Conservation (phyloP, 768 basidiomycete species). For the Vishniacozyma victoriae region DNA sequence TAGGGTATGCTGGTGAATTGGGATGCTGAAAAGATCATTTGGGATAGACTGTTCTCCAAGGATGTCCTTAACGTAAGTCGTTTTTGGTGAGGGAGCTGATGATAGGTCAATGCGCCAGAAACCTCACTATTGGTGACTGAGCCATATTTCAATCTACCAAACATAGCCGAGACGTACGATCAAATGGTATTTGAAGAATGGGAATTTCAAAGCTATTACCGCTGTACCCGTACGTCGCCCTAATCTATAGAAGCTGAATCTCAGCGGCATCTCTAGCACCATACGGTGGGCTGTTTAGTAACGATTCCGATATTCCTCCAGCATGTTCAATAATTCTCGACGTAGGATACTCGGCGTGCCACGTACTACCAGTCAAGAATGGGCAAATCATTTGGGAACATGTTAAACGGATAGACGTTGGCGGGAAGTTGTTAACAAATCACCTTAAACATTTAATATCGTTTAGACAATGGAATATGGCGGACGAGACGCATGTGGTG, state of each 20-base stretch:
- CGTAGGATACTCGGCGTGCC: slow-evolving; percentile 89
- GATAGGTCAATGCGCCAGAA: slow-evolving; percentile 64
- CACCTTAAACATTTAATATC: slow-evolving; percentile 89
- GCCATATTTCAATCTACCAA: slow-evolving; percentile 88
- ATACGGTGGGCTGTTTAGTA: slow-evolving; percentile 63
- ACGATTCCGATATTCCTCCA: slow-evolving; percentile 50
- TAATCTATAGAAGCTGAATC: not conserved
- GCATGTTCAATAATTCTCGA: slow-evolving; percentile 81
- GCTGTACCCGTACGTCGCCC: slow-evolving; percentile 66
- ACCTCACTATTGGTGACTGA: slow-evolving; percentile 82
- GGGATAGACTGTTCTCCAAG: slow-evolving; percentile 81
- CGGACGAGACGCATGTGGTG: slow-evolving; percentile 91
- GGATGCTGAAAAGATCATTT: slow-evolving; percentile 90
- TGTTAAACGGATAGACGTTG: slow-evolving; percentile 84
- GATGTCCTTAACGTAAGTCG: slow-evolving; percentile 59
- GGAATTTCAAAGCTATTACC: slow-evolving; percentile 75
- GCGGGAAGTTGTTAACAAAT: slow-evolving; percentile 91
- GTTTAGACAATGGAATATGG: slow-evolving; percentile 97
- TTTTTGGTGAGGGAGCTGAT: not conserved
- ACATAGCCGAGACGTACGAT: slow-evolving; percentile 86
- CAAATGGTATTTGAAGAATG: slow-evolving; percentile 96
- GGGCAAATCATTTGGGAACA: slow-evolving; percentile 71
- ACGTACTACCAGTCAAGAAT: slow-evolving; percentile 75
- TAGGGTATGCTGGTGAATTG: slow-evolving; percentile 91
- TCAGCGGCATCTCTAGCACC: slow-evolving; percentile 75